Evolutionary conservation across 768 basidiomycete genomes (phyloP).

Genomic region (Suillus tomentosus): DNA sequence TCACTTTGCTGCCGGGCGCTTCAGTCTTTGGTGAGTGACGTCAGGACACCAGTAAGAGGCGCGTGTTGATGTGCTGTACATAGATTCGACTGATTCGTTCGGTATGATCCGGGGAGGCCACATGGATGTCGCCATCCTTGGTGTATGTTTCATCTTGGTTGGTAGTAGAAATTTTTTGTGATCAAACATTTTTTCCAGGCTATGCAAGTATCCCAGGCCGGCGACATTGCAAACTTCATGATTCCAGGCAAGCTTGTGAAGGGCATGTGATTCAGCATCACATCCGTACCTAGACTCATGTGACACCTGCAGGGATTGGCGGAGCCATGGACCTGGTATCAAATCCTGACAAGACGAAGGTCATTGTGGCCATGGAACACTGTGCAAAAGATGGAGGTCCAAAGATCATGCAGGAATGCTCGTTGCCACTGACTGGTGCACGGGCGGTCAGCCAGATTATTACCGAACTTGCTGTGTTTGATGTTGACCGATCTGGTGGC

Average conservation of each 20-base stretch:
- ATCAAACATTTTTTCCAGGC: slow-evolving; percentile 45
- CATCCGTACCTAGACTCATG: background rate
- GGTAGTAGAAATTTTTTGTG: slow-evolving; percentile 7
- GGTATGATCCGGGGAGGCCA: slow-evolving; percentile 95
- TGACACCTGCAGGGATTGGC: slow-evolving; percentile 63
- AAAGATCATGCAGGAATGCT: slow-evolving; percentile 78
- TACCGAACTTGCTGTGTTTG: slow-evolving; percentile 86
- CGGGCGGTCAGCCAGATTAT: slow-evolving; percentile 83
- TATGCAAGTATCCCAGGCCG: slow-evolving; percentile 87
- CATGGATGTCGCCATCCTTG: slow-evolving; percentile 88
- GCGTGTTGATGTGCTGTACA: slow-evolving; percentile 6
- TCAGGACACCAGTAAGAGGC: background rate
- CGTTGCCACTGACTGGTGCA: slow-evolving; percentile 84
- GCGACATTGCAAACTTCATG: slow-evolving; percentile 96
- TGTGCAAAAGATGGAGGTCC: slow-evolving; percentile 80
- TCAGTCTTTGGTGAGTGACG: slow-evolving; percentile 71
- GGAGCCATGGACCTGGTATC: slow-evolving; percentile 93
- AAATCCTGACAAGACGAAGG: slow-evolving; percentile 88
- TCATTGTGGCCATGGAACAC: slow-evolving; percentile 85
- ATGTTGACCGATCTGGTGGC: slow-evolving; percentile 72
- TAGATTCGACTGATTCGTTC: slow-evolving; percentile 86
- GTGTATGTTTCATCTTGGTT: slow-evolving; percentile 46
- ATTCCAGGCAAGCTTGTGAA: slow-evolving; percentile 88
- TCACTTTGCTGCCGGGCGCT: slow-evolving; percentile 85
- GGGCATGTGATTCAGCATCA: slow-evolving; percentile 37